Evolutionary conservation across 768 basidiomycete species (phyloP).

Genomic region (Leccinum aurantiacum): DNA sequence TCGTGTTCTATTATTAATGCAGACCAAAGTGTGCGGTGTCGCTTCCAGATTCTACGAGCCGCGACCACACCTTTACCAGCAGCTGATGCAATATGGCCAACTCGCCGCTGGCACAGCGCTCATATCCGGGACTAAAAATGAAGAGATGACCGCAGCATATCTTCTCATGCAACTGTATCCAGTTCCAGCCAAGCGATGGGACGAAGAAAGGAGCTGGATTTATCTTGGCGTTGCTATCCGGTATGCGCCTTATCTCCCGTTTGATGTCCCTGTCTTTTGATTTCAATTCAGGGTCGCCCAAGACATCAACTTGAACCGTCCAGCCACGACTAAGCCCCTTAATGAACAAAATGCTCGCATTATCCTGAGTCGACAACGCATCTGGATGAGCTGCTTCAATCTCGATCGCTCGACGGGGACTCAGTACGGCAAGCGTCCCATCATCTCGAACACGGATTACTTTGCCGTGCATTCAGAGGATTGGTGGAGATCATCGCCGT

Average conservation of each 20-base stretch:
- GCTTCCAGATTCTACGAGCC: conserved; percentile 78
- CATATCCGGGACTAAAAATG: conserved; percentile 72
- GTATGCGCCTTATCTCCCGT: conserved; percentile 36
- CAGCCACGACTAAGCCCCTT: conserved; percentile 65
- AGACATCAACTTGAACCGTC: conserved; percentile 85
- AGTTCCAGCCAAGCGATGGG: conserved; percentile 75
- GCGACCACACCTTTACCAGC: conserved; percentile 66
- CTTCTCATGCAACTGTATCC: conserved; percentile 76
- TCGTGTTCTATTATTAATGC: conserved; percentile 7
- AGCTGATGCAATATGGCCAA: conserved; percentile 74
- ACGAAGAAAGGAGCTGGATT: conserved; percentile 88
- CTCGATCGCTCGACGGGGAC: conserved; percentile 86
- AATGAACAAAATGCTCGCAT: conserved; percentile 84
- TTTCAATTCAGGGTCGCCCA: conserved; percentile 67
- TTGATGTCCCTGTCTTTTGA: conserved; percentile 5
- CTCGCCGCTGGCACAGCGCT: conserved; percentile 76
- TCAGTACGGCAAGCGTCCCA: conserved; percentile 86
- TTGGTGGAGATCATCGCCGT: conserved; percentile 70
- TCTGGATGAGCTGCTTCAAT: conserved; percentile 91
- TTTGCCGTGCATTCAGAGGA: conserved; percentile 66
- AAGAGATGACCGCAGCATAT: conserved; percentile 86
- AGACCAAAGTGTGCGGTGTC: conserved; percentile 73
- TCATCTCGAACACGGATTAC: conserved; percentile 75
- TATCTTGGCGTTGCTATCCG: conserved; percentile 88
- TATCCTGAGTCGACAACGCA: conserved; percentile 84